These are phyloP conservation scores for Xylaria digitata DNA, from an alignment of 2,329 filamentous ascomycete species.

Conservation along the genomic window DNA sequence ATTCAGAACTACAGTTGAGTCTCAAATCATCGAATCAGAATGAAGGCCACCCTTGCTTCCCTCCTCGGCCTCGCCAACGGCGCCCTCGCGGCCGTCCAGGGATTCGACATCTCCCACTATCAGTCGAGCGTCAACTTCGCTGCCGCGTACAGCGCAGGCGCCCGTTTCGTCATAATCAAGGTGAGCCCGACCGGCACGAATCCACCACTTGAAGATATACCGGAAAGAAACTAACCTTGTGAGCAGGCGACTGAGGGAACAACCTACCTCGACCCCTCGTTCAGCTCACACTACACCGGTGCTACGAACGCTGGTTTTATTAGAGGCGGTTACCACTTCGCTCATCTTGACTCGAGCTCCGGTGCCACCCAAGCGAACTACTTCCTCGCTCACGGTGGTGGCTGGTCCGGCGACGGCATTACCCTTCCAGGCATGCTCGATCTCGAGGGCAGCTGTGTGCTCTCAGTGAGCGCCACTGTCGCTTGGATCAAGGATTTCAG, in stretches of 20 bases:
- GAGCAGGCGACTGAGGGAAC: slow-evolving; percentile 64
- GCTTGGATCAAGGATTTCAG: slow-evolving; percentile 66
- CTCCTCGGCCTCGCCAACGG: slow-evolving; percentile 37
- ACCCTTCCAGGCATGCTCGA: slow-evolving; percentile 69
- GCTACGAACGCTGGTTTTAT: slow-evolving; percentile 64
- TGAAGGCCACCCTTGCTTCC: slow-evolving; percentile 38
- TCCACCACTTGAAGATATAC: not conserved
- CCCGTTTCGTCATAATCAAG: slow-evolving; percentile 60
- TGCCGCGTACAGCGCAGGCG: slow-evolving; percentile 53
- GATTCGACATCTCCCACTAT: slow-evolving; percentile 58
- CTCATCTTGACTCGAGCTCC: slow-evolving; percentile 57
- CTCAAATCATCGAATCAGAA: slow-evolving; percentile 20
- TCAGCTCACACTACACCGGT: slow-evolving; percentile 61
- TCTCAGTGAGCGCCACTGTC: slow-evolving; percentile 60
- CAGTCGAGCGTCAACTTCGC: slow-evolving; percentile 54
- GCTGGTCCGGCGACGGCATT: slow-evolving; percentile 64
- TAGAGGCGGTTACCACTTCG: slow-evolving; percentile 68
- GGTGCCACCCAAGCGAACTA: slow-evolving; percentile 62
- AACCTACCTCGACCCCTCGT: slow-evolving; percentile 57
- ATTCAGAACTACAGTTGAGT: not conserved
- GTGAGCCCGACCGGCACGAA: slow-evolving; percentile 38
- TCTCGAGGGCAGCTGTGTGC: slow-evolving; percentile 62
- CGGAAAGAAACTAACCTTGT: slow-evolving; percentile 14
- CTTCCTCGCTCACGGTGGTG: slow-evolving; percentile 65
- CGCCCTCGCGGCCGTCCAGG: slow-evolving; percentile 51